Conservation (phyloP, 352 stramenopile species). For the Thraustochytrium striatum region DNA sequence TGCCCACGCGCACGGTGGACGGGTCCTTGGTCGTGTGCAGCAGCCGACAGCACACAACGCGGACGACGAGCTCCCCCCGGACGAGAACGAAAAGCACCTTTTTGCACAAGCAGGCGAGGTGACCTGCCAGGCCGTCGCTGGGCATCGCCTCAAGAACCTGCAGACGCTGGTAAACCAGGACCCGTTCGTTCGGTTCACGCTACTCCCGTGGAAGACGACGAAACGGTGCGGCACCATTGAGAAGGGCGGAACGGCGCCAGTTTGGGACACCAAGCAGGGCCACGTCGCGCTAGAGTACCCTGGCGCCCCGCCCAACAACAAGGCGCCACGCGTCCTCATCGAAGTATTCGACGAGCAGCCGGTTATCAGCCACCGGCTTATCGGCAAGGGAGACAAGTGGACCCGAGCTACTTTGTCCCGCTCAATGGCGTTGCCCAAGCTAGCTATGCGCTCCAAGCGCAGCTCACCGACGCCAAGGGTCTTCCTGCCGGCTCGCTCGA, state of each 20-base stretch:
- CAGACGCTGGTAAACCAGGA: not conserved
- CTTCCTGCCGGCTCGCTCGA: not conserved
- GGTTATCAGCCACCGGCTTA: not conserved
- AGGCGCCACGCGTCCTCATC: not conserved
- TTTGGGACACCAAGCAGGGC: not conserved
- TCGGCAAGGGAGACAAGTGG: not conserved
- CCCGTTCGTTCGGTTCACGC: not conserved
- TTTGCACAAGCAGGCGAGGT: not conserved
- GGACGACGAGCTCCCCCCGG: not conserved
- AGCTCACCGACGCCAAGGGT: not conserved
- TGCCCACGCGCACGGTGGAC: not conserved
- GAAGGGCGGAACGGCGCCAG: not conserved
- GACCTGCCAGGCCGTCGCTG: not conserved
- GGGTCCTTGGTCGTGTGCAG: not conserved
- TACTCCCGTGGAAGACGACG: slow-evolving; percentile 5
- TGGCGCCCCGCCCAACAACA: not conserved
- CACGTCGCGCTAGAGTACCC: not conserved
- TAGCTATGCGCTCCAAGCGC: not conserved
- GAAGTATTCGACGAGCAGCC: slow-evolving; percentile 2
- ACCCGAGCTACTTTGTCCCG: not conserved
- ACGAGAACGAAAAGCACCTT: not conserved
- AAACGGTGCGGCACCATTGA: not conserved
- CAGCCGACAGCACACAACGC: not conserved
- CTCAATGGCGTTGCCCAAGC: not conserved
- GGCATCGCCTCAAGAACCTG: not conserved